Evolutionary conservation across 768 basidiomycete genomes (phyloP).

Genomic region (Dioszegia crocea): DNA sequence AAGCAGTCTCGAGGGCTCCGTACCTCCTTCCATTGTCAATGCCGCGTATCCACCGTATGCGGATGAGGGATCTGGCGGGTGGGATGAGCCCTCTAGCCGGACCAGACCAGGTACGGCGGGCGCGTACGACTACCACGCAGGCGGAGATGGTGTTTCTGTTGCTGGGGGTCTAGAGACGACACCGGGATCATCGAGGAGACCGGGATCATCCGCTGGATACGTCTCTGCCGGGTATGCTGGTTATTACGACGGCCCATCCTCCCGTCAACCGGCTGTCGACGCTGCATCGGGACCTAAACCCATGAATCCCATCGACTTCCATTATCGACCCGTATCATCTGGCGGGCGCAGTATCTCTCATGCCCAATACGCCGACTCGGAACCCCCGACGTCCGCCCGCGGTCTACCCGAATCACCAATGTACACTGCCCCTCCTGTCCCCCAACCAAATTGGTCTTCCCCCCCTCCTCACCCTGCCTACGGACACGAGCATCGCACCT

Average conservation of each 20-base stretch:
- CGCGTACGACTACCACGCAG: constrained; percentile 26
- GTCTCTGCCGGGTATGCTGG: constrained; percentile 9
- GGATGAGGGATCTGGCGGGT: constrained; percentile 1
- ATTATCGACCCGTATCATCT: constrained; percentile 43
- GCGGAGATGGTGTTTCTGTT: not conserved
- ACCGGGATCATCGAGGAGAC: constrained; percentile 25
- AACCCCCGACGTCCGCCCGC: constrained; percentile 39
- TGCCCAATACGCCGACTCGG: constrained; percentile 40
- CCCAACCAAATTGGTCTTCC: constrained; percentile 34
- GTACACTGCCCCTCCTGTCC: constrained; percentile 18
- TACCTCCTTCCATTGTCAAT: constrained; percentile 4
- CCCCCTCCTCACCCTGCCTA: constrained; percentile 24
- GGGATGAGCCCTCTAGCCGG: constrained; percentile 8
- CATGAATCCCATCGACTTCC: constrained; percentile 31
- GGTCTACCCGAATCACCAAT: constrained; percentile 40
- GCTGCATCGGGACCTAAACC: constrained; percentile 23
- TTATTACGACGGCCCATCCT: constrained; percentile 25
- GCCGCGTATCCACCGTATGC: constrained; percentile 28
- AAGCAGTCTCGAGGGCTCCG: constrained; percentile 16
- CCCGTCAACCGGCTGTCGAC: constrained; percentile 24
- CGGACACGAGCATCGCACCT: constrained; percentile 18
- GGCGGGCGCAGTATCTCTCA: not conserved
- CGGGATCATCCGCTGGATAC: constrained; percentile 28
- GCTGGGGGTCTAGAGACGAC: constrained; percentile 18
- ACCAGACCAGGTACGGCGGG: constrained; percentile 32